Evolutionary conservation across 495 filamentous ascomycete species (phyloP), one percentile per base, ranked within the genome.

Genomic region (Aspergillus conjunctus): DNA sequence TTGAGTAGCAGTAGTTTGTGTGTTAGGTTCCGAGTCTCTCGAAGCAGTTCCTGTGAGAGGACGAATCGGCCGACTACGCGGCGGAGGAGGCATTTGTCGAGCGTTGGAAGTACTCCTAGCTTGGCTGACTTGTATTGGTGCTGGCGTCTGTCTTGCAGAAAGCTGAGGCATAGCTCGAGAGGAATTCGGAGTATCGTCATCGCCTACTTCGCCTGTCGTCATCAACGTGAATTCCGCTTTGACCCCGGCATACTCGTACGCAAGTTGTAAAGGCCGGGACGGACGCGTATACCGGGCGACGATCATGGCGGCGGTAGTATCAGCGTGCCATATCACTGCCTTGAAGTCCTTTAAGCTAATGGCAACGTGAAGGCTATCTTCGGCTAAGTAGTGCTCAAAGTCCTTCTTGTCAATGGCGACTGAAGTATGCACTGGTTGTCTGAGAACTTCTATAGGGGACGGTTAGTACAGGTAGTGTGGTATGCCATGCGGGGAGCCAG

Each of bases 321-420:
- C 89, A 11, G 94, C 95, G 74, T 98, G 93, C 12, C 83, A 79
- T 33, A 96, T 85, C 39, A 94, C 90, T 20, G 94, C 88, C 71
- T 92, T 91, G 77, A 98, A 96, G 72, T 98, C 94, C 74, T 96
- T 97, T 59, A 97, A 85, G 68, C 85, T 91, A 66, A 98, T 92
- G 55, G 89, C 87, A 58, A 97, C 88, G 65, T 96, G 93, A 33
- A 97, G 79, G 55, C 87, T 83, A 45, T 92, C 87, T 66, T 92
- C 84, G 22, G 91, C 89, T 1, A 81, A 68, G 63, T 93, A 95
- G 17, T 88, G 81, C 31, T 93, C 88, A 68, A 98, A 98, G 66
- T 98, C 93, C 45, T 85, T 81, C 59, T 86, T 89, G 65, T 95
- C 91, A 20, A 96, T 83, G 4, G 93, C 86, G 32, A 98, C 90